Evolutionary conservation across 2,329 filamentous ascomycete genomes (phyloP).

Genomic region (Aspergillus cejpii): DNA sequence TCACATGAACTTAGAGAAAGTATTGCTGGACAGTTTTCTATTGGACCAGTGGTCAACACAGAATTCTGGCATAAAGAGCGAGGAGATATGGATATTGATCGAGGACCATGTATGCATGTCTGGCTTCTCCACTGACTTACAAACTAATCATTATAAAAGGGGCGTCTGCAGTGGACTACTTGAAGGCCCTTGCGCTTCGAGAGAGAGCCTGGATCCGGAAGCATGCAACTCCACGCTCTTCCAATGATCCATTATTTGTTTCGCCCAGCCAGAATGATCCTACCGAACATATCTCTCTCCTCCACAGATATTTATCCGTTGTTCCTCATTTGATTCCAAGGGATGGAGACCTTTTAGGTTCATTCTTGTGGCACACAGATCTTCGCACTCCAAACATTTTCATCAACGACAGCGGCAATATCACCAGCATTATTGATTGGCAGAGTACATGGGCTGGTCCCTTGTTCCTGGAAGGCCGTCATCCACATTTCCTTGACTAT

Average conservation of each 20-base stretch:
- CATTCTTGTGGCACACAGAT: conserved; percentile 38
- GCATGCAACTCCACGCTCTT: conserved; percentile 19
- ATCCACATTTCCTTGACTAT: not conserved
- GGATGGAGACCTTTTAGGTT: conserved; percentile 16
- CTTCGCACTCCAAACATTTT: conserved; percentile 37
- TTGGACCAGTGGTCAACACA: conserved; percentile 32
- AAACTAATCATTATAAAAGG: conserved; percentile 17
- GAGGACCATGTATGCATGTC: conserved; percentile 34
- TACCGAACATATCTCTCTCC: conserved; percentile 26
- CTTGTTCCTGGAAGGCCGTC: not conserved
- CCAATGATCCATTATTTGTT: conserved; percentile 18
- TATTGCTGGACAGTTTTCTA: conserved; percentile 29
- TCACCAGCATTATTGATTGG: conserved; percentile 42
- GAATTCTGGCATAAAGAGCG: conserved; percentile 32
- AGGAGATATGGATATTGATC: conserved; percentile 28
- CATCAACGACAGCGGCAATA: conserved; percentile 24
- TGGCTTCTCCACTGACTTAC: conserved; percentile 3
- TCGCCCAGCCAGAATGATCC: conserved; percentile 24
- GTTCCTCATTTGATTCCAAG: conserved; percentile 25
- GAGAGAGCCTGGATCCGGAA: conserved; percentile 33
- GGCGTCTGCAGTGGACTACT: conserved; percentile 28
- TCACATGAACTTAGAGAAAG: conserved; percentile 25
- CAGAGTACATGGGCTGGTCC: conserved; percentile 18
- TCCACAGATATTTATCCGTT: conserved; percentile 27
- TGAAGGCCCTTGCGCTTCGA: conserved; percentile 26